phyloP scores from a whole-genome alignment of 1,284 basidiomycete genomes.

The Cryptococcus sp. region DNA sequence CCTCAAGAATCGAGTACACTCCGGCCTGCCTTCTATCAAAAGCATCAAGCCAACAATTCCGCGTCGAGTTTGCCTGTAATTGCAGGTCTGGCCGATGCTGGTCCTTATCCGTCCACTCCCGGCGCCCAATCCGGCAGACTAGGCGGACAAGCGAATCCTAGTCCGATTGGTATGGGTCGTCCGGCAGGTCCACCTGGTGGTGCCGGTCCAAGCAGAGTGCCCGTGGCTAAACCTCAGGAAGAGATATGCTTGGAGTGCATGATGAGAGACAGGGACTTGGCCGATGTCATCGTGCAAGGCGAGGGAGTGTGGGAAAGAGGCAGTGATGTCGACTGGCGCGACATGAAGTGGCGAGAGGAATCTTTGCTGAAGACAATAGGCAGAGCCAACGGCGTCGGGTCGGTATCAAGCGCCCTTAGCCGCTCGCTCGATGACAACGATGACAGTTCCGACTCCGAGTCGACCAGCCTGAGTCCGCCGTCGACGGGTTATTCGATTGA shows the following conservation, averaged over 20 bases:
- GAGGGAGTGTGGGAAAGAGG: slow-evolving; percentile 88
- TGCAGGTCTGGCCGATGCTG: slow-evolving; percentile 45
- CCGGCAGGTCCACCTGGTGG: slow-evolving; percentile 7
- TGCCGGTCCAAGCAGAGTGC: slow-evolving; percentile 7
- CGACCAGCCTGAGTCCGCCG: slow-evolving; percentile 18
- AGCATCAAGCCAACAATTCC: slow-evolving; percentile 38
- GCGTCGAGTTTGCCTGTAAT: slow-evolving; percentile 45
- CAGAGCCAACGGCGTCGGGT: slow-evolving; percentile 3
- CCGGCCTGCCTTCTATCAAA: slow-evolving; percentile 9
- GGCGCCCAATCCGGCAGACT: not conserved
- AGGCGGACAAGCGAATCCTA: not conserved
- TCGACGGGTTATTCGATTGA: slow-evolving; percentile 29
- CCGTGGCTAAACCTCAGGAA: slow-evolving; percentile 33
- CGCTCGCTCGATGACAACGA: slow-evolving; percentile 14
- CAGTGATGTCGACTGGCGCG: slow-evolving; percentile 79
- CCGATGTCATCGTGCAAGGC: slow-evolving; percentile 84
- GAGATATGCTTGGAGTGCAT: slow-evolving; percentile 97
- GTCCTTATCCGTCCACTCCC: slow-evolving; percentile 38
- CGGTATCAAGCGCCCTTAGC: slow-evolving; percentile 3
- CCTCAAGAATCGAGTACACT: not conserved
- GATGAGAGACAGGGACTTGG: slow-evolving; percentile 99
- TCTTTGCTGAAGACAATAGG: slow-evolving; percentile 29
- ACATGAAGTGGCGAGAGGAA: slow-evolving; percentile 72
- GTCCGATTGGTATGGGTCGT: slow-evolving; percentile 20
- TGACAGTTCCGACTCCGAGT: slow-evolving; percentile 19